A percentile compares a stretch with the other conserved stretches of the same genome.
phyloP scores from a whole-genome alignment of 1,139 yeast genomes.

The Wickerhamiella pararugosa region DNA sequence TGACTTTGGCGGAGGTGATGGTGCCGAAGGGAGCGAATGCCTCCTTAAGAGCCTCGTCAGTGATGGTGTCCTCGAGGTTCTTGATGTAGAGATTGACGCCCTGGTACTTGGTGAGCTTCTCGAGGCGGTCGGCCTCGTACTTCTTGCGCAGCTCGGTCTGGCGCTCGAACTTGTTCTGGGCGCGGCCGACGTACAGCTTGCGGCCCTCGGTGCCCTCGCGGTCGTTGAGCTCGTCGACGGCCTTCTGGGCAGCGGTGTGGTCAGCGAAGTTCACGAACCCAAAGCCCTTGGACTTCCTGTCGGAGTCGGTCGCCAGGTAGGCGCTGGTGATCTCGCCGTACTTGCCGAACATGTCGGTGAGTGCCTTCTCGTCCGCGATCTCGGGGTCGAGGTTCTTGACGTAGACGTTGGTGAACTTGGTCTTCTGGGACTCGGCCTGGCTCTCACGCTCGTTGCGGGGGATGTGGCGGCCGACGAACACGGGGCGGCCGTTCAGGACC shows the following conservation, averaged over 20 bases:
- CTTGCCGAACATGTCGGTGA: constrained; percentile 58
- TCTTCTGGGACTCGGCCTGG: constrained; percentile 80
- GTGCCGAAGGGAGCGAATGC: constrained; percentile 89
- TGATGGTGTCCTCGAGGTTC: constrained; percentile 87
- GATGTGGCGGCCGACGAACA: constrained; percentile 88
- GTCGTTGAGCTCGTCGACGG: constrained; percentile 87
- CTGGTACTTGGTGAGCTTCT: constrained; percentile 87
- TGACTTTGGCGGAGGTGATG: constrained; percentile 92
- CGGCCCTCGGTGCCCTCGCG: constrained; percentile 49
- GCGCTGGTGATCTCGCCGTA: constrained; percentile 78
- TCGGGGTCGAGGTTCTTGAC: constrained; percentile 80
- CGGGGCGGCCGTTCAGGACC: constrained; percentile 94
- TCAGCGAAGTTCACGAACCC: constrained; percentile 85
- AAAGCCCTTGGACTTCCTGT: constrained; percentile 88
- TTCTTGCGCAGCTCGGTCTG: constrained; percentile 90
- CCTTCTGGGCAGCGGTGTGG: constrained; percentile 80
- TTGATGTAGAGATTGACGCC: constrained; percentile 95
- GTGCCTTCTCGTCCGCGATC: constrained; percentile 29
- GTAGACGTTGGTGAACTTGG: constrained; percentile 89
- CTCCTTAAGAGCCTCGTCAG: constrained; percentile 82
- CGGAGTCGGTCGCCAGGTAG: constrained; percentile 65
- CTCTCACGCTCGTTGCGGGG: constrained; percentile 92
- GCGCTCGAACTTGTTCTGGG: constrained; percentile 98
- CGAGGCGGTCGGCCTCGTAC: constrained; percentile 85
- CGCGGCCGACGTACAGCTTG: constrained; percentile 91